Conservation (phyloP, 2,329 filamentous ascomycete genomes). For the Shiraia sp. region DNA sequence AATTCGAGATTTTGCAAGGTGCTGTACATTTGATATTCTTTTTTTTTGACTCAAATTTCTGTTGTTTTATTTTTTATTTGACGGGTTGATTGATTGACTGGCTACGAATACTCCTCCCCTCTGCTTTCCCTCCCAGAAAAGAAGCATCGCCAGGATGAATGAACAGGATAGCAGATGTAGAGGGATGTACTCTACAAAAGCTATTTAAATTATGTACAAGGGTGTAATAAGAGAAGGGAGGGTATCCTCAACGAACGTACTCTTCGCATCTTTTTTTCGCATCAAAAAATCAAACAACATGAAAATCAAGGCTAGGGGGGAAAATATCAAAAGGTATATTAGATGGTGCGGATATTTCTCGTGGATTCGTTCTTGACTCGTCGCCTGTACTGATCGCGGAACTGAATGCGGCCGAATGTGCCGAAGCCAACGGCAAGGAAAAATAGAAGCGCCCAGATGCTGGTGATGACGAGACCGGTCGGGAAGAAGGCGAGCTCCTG, state of each 20-base stretch:
- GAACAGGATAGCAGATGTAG: neutral
- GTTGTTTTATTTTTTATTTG: too few species aligned
- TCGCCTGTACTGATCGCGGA: conserved; percentile 65
- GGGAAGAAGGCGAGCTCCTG: conserved; percentile 71
- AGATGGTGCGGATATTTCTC: conserved; percentile 41
- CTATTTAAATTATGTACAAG: conserved; percentile 23
- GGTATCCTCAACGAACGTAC: conserved; percentile 18
- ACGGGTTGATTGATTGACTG: neutral
- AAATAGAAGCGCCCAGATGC: conserved; percentile 61
- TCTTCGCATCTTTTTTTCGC: conserved; percentile 10
- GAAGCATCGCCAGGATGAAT: conserved; percentile 13
- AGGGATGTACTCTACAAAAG: too few species aligned
- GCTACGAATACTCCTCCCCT: neutral
- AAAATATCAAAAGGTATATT: conserved; percentile 11
- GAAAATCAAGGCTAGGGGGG: neutral
- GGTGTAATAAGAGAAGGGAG: conserved; percentile 12
- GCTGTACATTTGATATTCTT: too few species aligned
- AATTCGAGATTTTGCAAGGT: too few species aligned
- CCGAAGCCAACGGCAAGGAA: conserved; percentile 64
- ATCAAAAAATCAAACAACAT: neutral
- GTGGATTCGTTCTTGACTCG: conserved; percentile 50
- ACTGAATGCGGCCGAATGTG: conserved; percentile 68
- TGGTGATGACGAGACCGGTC: conserved; percentile 68
- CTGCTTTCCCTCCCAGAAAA: neutral
- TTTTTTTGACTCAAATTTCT: too few species aligned